Evolutionary conservation across 106 monocot genomes (phyloP), one percentile per base, ranked within the genome.

Genomic region (Apostasia ramifera): DNA sequence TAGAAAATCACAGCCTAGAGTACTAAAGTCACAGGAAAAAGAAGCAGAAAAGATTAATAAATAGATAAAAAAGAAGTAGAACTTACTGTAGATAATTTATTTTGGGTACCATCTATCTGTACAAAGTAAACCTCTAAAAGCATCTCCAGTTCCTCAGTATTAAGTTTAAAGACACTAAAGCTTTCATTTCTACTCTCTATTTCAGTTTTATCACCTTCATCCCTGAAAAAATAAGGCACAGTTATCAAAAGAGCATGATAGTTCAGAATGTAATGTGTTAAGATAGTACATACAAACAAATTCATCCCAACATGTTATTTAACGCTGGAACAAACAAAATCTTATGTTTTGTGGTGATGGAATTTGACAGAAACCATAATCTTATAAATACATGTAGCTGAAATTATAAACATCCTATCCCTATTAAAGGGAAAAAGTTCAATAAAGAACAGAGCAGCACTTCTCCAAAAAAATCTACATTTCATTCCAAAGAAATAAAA

Each of bases 61-160:
- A 4, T 38, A 48, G 9, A 8, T 0, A 26, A 26, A 61, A 73
- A 54, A 53, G 40, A 48, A 59, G 14, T 58, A 43, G 8, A 47
- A 68, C 79, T 50, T 82, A 86, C 82, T 9, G 80, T 64, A 11
- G 80, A 86, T 15, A 82, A 55, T 71, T 86, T 86, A 55, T 86
- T 82, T 63, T 80, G 53, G 48, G 80, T 86, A 14, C 80, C 86
- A 63, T 86, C 82, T 73, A 86, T 83, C 66, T 86, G 86, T 57
- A 86, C 80, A 72, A 86, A 86, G 72, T 86, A 86, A 46, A 82
- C 82, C 66, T 86, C 86, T 59, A 86, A 66, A 11, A 86, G 86
- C 80, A 86, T 83, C 74, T 86, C 82, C 71, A 86, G 52, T 44
- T 86, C 86, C 52, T 82, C 71, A 45, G 80, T 80, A 38, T 80